Evolutionary conservation across 116 monocot species (phyloP), one percentile per base, ranked within the genome.

Genomic region (Cymodocea nodosa): DNA sequence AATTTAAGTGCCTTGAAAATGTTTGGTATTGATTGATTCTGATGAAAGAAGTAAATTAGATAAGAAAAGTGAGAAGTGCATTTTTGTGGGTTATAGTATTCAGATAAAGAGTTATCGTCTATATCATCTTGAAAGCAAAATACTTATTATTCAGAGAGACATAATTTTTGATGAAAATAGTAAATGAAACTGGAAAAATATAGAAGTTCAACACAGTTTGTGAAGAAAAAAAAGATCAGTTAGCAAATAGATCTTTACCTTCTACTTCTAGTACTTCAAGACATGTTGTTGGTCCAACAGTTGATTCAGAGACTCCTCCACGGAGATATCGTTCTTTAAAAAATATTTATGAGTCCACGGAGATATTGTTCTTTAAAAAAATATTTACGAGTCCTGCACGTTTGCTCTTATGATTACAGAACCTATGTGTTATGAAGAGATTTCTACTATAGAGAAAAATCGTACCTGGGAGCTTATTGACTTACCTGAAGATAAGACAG

Each of bases 131-230:
- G 53, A 13, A 15, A 72, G 55, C 0, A 35, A 30, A 13, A 64
- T 64, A 25, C 19, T 72, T 6, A 56, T 72, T 37, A 50, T 72
- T 35, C 49, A 40, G 0, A 24, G 15, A 60, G 34, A 73, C 66
- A 58, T 73, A 35, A 59, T 73, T 36, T 66, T 73, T 59, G n/a
- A 73, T 73, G 73, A 73, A 36, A 37, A 20, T 25, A 51, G n/a
- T 15, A 44, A 3, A 22, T 73, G 73, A 58, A 37, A 66, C 0
- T 73, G 57, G 65, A 35, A 54, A 10, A 48, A 22, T 1, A 3
- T 1, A 30, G 30, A 30, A 30, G 3, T 1, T 30, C 1, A 30
- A 30, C 30, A 30, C 3, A 1, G 1, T 30, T 49, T 25, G 37
- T 54, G 54, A 0, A n/a, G 54, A 19, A 1, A 15, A n/a, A n/a